Conservation (phyloP, 306 rosid genomes). For the Cucumis hystrix region DNA sequence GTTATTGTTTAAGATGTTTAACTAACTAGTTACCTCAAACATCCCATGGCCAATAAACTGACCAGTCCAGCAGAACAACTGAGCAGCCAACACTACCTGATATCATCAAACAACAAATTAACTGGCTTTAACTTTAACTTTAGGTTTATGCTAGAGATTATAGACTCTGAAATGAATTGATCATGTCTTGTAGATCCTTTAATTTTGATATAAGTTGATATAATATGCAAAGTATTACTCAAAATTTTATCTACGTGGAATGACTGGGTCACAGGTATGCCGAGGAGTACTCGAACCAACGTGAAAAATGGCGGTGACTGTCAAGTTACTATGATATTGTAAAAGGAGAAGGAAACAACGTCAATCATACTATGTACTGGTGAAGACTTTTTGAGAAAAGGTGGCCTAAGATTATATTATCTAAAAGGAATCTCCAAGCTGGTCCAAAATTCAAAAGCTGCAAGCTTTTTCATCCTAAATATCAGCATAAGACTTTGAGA, state of each 20-base stretch:
- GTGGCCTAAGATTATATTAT: neutral
- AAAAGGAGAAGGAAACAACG: neutral
- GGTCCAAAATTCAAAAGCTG: constrained; percentile 1
- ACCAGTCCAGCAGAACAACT: constrained; percentile 62
- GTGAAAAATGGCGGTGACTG: neutral
- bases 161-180: neutral
- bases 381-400: neutral
- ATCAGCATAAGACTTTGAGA: neutral
- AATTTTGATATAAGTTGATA: neutral
- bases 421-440: constrained; percentile 2
- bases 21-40: constrained; percentile 43
- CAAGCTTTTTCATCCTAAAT: neutral
- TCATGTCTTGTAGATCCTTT: neutral
- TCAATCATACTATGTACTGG: neutral
- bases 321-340: neutral
- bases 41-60: constrained; percentile 77
- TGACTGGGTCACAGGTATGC: neutral
- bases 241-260: neutral
- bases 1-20: neutral
- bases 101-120: neutral
- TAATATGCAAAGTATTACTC: neutral
- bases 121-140: neutral
- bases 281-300: neutral
- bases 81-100: constrained; percentile 64
- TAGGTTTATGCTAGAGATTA: neutral